Evolutionary conservation across 1,139 yeast species (phyloP).

Genomic region (Candida sp.): DNA sequence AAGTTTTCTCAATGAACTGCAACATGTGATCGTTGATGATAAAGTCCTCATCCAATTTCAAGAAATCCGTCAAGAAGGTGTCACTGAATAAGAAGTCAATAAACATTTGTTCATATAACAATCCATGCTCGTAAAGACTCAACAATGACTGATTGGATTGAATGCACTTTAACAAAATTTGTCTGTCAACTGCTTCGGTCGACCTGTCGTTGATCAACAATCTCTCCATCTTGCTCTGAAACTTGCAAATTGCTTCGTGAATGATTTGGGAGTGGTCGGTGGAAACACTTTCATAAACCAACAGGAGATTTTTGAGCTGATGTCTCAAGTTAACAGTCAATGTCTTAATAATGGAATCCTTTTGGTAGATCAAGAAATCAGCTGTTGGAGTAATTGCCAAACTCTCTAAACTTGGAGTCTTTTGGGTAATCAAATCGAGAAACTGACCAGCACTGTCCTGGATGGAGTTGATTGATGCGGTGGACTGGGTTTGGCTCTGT

Average conservation of each 20-base stretch:
- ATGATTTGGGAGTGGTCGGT: conserved; percentile 6
- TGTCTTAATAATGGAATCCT: conserved; percentile 4
- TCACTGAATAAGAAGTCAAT: conserved; percentile 9
- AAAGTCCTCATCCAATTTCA: conserved; percentile 12
- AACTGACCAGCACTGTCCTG: conserved; percentile 1
- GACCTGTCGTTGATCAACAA: conserved; percentile 10
- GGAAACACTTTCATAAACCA: conserved; percentile 10
- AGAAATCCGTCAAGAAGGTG: conserved; percentile 9
- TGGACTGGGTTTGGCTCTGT: conserved; percentile 3
- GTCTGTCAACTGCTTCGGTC: conserved; percentile 9
- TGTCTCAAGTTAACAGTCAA: conserved; percentile 7
- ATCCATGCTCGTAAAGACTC: conserved; percentile 11
- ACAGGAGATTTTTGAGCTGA: conserved; percentile 7
- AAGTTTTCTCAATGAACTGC: conserved; percentile 7
- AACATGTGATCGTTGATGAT: conserved; percentile 12
- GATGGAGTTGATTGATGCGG: neutral
- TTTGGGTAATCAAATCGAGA: conserved; percentile 7
- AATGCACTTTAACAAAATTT: conserved; percentile 10
- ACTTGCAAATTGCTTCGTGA: conserved; percentile 9
- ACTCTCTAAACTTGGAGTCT: conserved; percentile 8
- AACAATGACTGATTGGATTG: conserved; percentile 10
- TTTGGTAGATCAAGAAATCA: conserved; percentile 8
- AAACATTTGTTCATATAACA: conserved; percentile 9
- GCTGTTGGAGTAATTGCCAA: conserved; percentile 11
- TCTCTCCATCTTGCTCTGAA: conserved; percentile 8